Conservation (phyloP, 73 alveolate genomes). For the Paramecium octaurelia region DNA sequence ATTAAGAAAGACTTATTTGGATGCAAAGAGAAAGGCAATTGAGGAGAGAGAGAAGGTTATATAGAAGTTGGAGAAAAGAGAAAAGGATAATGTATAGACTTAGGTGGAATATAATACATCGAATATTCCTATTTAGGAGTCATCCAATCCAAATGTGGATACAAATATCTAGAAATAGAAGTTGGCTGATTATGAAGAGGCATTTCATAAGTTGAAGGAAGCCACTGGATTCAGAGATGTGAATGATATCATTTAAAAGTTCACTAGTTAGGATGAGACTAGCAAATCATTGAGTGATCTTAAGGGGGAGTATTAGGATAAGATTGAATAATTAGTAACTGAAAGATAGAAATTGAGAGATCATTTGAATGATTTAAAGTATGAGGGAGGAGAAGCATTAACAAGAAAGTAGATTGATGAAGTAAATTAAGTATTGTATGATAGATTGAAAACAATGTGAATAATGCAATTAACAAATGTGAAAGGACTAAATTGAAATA, state of each 20-base stretch:
- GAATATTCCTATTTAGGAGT: conserved; percentile 30
- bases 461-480: conserved; percentile 68
- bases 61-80: conserved; percentile 80
- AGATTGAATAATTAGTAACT: conserved; percentile 71
- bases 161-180: conserved; percentile 47
- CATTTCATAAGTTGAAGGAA: conserved; percentile 79
- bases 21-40: conserved; percentile 81
- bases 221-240: conserved; percentile 98
- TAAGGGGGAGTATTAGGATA: conserved; percentile 83
- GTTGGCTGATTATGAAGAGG: conserved; percentile 73
- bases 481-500: conserved; percentile 79
- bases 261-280: conserved; percentile 97
- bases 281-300: conserved; percentile 75
- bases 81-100: conserved; percentile 42
- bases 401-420: conserved; percentile 94
- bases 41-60: conserved; percentile 78
- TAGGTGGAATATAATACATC: conserved; percentile 52
- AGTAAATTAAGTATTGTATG: conserved; percentile 11
- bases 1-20: conserved; percentile 76
- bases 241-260: conserved; percentile 97
- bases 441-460: conserved; percentile 74
- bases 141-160: conserved; percentile 57
- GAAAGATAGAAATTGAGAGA: conserved; percentile 76
- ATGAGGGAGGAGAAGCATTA: conserved; percentile 86
- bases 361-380: conserved; percentile 82